Evolutionary conservation across 1,284 basidiomycete species (phyloP), one percentile per base, ranked within the genome.

Genomic region (Pterulicium gracile): DNA sequence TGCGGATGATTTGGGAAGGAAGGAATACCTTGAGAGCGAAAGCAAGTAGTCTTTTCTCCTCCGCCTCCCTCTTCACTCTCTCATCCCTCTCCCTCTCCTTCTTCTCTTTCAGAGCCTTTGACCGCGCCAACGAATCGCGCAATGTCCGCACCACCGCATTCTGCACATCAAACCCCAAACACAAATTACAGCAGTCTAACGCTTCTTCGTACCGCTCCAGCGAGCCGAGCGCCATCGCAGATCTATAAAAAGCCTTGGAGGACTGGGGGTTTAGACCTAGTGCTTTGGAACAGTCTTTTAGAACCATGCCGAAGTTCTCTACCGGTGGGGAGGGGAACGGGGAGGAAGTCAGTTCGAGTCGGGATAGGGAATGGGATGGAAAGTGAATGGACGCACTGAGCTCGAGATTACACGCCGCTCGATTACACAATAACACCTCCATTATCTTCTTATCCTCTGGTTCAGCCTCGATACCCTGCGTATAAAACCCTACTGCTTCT

Each of bases 341-440:
- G n/a, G n/a, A n/a, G n/a, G n/a, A 7, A 7, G 27, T 32, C 27
- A 32, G 27, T 32, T 7, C 47, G 44, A 24, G 35, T 40, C 42
- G 23, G 45, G 47, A 42, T 14, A 43, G 19, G 22, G 23, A 42
- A 40, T 17, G 47, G 2, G 18, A 32, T 45, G 35, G 49, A 39
- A 44, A 15, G 52, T 40, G 42, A 36, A 22, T 39, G 40, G 14
- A 61, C 79, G 61, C 55, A 89, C 91, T 68, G 23, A 96, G 73
- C 58, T 92, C 89, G 4, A 98, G 69, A 59, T 98, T 93, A 52
- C 88, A 93, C 2, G 92, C 94, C 1, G 95, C 92, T 34, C 93
- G 77, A 64, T 98, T 98, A 58, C 86, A 84, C 44, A 88, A 66
- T 17, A 98, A 69, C 1, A 79, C 80, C 52, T 89, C 83, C 27